Evolutionary conservation across 768 basidiomycete genomes (phyloP), one percentile per base, ranked within the genome.

Genomic region (Kwoniella sp.): DNA sequence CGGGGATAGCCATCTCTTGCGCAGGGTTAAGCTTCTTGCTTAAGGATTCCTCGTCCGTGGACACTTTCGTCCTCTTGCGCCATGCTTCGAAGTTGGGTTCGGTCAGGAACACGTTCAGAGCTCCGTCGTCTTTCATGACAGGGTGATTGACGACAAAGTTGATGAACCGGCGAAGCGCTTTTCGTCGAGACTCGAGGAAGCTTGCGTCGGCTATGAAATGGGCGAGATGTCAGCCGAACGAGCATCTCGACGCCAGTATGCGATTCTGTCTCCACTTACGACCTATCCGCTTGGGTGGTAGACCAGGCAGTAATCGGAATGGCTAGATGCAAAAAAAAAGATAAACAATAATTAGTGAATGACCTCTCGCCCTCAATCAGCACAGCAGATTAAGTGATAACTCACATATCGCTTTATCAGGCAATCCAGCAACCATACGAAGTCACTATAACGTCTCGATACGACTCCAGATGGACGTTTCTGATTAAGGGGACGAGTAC

Each of bases 211-310:
- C 91, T 90, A 70, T 28, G 65, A 73, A 12, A 61, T 26, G 41
- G 56, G 12, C 17, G 59, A 28, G n/a, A 22, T 29, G 38, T 48
- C 52, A n/a, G 41, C 15, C n/a, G 9, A 53, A 1, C 38, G 15
- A 29, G 7, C 7, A 37, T 37, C 34, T 37, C 13, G 7, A 7
- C 34, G 34, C 34, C 34, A 37, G 34, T 7, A n/a, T n/a, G n/a
- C n/a, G n/a, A n/a, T n/a, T n/a, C n/a, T n/a, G n/a, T n/a, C n/a
- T n/a, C 4, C 30, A 84, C 91, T 83, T 72, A 92, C 92, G 87
- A 80, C 91, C 91, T 67, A 98, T 85, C 52, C 93, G 86, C 81
- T 98, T 98, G 0, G 96, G 96, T 17, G 96, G 96, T 30, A 98
- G 82, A 2, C 86, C 82, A 20, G 91, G 88, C 69, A 97, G 85